Percentiles rank a stretch among this genome's conserved stretches.
Conservation (phyloP, 148 eudicot species). For the Diospyros kaki region DNA sequence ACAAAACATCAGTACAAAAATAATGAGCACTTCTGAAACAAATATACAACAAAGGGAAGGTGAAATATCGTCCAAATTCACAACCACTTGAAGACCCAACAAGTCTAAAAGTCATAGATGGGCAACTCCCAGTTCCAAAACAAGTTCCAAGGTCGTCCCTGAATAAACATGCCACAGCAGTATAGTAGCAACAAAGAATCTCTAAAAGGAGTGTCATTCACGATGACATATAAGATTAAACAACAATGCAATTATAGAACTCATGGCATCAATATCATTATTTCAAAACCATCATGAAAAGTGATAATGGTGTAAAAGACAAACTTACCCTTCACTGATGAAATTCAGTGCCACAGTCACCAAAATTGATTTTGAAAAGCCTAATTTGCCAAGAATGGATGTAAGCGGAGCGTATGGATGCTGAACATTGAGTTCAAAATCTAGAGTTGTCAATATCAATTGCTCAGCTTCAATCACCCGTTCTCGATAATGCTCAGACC, state of each 20-base stretch:
- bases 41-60: not conserved
- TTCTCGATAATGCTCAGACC: conserved; percentile 92
- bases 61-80: too few relatives aligned
- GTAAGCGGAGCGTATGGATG: conserved; percentile 91
- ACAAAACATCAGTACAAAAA: conserved; percentile 12
- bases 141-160: not conserved
- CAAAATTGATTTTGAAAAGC: conserved; percentile 73
- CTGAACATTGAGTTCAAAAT: conserved; percentile 87
- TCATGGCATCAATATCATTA: conserved; percentile 12
- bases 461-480: conserved; percentile 86
- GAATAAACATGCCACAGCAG: not conserved
- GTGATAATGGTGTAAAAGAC: not conserved
- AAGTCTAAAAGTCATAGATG: conserved; percentile 3
- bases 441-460: conserved; percentile 73
- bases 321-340: conserved; percentile 92
- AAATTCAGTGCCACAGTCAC: conserved; percentile 73
- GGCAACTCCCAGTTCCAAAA: not conserved
- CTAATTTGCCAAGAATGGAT: conserved; percentile 76
- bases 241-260: not conserved
- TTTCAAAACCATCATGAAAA: not conserved
- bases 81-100: not conserved
- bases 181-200: too few relatives aligned
- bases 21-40: conserved; percentile 5
- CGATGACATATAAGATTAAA: not conserved
- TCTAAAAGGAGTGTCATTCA: too few relatives aligned